Evolutionary conservation across 2,329 filamentous ascomycete genomes (phyloP), one percentile per base, ranked within the genome.

Genomic region (Scedosporium apiospermum): DNA sequence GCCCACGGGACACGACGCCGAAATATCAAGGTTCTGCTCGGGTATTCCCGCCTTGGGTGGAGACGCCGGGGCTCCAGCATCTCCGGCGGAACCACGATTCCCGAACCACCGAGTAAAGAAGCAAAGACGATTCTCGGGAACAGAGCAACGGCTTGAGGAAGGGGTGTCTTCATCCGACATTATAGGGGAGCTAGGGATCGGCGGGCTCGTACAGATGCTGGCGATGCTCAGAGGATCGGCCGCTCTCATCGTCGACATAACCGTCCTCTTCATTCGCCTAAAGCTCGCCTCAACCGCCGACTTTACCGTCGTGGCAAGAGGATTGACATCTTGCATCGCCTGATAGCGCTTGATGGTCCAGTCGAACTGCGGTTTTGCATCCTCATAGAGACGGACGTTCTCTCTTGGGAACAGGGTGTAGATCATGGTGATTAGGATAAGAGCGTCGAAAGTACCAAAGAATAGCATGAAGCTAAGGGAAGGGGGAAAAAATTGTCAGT

Each of bases 381-480:
- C 73, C 3, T 76, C 72, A 0, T 81, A 71, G 30, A 81, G 71
- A 27, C 82, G 80, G 2, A 72, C 68, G 62, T 85, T 80, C 66
- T 86, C 83, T 23, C 74, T 75, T 1, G 84, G 84, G 65, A 85
- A 85, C 7, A 87, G 69, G 41, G 87, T 86, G 68, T 82, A 86
- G 38, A 87, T 81, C 18, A 82, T 80, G 0, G 84, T 81, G 61
- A 86, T 76, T 62, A 87, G 75, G 16, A 87, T 82, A 21, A 86
- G 80, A 14, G 85, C 84, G 67, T 88, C 85, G 64, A 88, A 87
- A 6, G 82, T 86, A 61, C 82, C 83, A 61, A 85, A 86, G 69
- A 87, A 86, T 3, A 87, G 74, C 16, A 79, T 76, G 66, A 83
- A 83, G 26, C 75, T 78, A 53, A 26, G 14, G 12, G 12, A 21